Evolutionary conservation across 2,329 filamentous ascomycete genomes (phyloP).

Genomic region (Diaporthe longicolla): DNA sequence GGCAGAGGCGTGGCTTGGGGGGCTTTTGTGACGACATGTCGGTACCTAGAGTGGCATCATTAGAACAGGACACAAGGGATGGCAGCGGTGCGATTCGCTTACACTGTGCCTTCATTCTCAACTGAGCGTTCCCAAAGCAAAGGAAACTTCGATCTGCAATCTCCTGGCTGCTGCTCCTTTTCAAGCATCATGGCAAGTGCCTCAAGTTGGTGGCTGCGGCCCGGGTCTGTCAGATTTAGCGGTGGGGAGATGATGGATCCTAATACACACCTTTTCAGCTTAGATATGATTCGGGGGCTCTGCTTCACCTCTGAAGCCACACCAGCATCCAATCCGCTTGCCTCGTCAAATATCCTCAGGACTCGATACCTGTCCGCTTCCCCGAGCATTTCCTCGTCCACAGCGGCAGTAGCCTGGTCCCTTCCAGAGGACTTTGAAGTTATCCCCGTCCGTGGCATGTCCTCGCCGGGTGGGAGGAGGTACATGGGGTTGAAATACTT

Average conservation of each 20-base stretch:
- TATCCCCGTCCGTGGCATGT: conserved; percentile 41
- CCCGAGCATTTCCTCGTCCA: conserved; percentile 21
- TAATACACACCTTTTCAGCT: conserved; percentile 42
- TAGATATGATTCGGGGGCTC: conserved; percentile 38
- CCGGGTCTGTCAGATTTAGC: conserved; percentile 8
- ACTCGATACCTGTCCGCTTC: conserved; percentile 40
- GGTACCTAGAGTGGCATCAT: conserved; percentile 42
- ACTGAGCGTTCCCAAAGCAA: conserved; percentile 45
- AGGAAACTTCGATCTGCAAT: conserved; percentile 44
- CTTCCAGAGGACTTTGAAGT: neutral
- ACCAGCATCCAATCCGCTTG: conserved; percentile 25
- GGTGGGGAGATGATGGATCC: neutral
- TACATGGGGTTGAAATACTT: conserved; percentile 43
- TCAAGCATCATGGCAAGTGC: conserved; percentile 52
- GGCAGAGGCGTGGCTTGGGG: conserved; percentile 36
- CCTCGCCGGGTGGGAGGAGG: conserved; percentile 41
- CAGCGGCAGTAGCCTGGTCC: neutral
- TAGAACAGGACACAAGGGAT: neutral
- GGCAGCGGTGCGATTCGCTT: conserved; percentile 18
- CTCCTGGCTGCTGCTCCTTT: conserved; percentile 46
- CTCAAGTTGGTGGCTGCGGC: conserved; percentile 47
- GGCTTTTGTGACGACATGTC: conserved; percentile 44
- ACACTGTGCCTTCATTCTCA: conserved; percentile 39
- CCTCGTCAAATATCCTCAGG: conserved; percentile 42
- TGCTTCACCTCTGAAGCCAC: conserved; percentile 31